Conservation (phyloP, 441 rosid species). For the Erodium trifolium region DNA sequence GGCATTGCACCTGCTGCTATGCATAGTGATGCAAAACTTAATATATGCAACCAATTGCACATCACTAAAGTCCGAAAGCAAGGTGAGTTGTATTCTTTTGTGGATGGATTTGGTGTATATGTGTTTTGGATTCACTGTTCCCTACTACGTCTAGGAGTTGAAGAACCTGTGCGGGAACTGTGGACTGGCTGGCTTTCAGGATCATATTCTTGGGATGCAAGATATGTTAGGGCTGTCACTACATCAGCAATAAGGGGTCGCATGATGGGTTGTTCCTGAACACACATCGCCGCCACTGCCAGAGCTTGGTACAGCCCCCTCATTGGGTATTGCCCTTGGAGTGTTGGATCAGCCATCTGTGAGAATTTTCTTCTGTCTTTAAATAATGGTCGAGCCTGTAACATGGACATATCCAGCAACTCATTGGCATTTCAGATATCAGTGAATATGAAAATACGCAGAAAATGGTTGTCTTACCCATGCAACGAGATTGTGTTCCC, state of each 20-base stretch:
- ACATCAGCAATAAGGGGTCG: slow-evolving; percentile 85
- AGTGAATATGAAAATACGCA: background rate
- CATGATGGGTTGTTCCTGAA: slow-evolving; percentile 86
- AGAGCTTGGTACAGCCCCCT: slow-evolving; percentile 91
- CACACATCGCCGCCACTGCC: slow-evolving; percentile 95
- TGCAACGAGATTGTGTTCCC: slow-evolving; percentile 80
- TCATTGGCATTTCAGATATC: too few species aligned
- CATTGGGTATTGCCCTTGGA: slow-evolving; percentile 79
- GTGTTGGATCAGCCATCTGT: slow-evolving; percentile 82
- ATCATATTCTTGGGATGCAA: slow-evolving; percentile 59
- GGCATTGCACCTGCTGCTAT: slow-evolving; percentile 12
- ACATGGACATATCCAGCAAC: background rate
- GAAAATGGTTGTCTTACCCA: slow-evolving; percentile 52
- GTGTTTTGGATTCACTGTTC: slow-evolving; percentile 23
- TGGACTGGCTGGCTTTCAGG: slow-evolving; percentile 30
- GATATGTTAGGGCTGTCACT: slow-evolving; percentile 72
- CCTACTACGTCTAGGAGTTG: slow-evolving; percentile 45
- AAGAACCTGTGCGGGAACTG: slow-evolving; percentile 30
- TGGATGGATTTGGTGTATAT: background rate
- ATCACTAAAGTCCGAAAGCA: background rate
- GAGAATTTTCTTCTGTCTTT: slow-evolving; percentile 76
- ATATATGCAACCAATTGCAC: background rate
- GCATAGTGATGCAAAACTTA: slow-evolving; percentile 17
- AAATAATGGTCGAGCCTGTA: slow-evolving; percentile 84
- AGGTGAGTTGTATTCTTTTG: background rate